Evolutionary conservation across 495 filamentous ascomycete genomes (phyloP), one percentile per base, ranked within the genome.

Genomic region (Penicillium fimorum): DNA sequence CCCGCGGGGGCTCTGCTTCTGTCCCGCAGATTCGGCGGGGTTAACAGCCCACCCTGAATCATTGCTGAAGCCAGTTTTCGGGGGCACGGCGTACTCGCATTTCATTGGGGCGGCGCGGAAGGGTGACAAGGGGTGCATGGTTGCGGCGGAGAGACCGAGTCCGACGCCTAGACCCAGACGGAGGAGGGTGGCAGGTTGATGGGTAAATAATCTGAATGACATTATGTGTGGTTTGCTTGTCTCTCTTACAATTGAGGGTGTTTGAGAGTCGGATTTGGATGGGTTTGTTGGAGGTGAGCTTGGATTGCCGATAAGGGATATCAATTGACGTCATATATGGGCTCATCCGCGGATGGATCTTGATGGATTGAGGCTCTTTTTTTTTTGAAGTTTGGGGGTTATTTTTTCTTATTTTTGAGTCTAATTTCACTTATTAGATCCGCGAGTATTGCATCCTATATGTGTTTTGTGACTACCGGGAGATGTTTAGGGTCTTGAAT

Each of bases 161-260:
- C 75, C 66, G 50, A 80, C 60, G 58, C 76, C 73, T 51, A 81
- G 63, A 32, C 76, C 72, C 22, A 74, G 62, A 38, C 71, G 68
- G 50, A 74, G 58, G 44, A 71, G 50, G 12, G 50, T 58, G 54
- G 71, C 42, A 22, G 70, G 63, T 29, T 68, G 74, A 15, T 60
- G 65, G 53, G 70, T 62, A 47, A 74, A 70, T 43, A 76, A 41
- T 33, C 56, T 49, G 41, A 67, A 63, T 32, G 69, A 48, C 66
- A 74, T 73, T 50, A 20, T 65, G 59, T 17, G 15, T 17, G 5
- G 17, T 25, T 12, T 17, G 33, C 42, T 56, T 53, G 11, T 22
- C 12, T 22, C 2, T 24, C 12, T 22, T 52, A 24, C 27, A 33
- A 29, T 43, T 53, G 40, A 45, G 35, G 46, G 46, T 24, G 55